Conservation (phyloP, 768 basidiomycete species). For the Lepiota brunneoincarnata region DNA sequence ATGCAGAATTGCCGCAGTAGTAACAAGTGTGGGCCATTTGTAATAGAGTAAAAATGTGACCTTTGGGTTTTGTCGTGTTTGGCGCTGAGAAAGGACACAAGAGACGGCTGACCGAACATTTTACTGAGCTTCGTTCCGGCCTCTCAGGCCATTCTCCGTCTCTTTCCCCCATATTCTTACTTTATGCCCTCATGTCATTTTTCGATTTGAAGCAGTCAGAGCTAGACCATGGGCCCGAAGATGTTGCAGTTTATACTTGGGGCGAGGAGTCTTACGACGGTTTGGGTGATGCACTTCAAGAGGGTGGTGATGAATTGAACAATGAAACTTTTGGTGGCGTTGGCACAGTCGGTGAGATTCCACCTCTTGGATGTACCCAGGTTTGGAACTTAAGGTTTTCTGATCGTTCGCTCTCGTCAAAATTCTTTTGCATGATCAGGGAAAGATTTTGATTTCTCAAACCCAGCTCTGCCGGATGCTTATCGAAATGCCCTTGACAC, state of each 20-base stretch:
- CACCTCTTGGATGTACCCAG: not conserved
- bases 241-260: conserved; percentile 91
- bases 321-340: conserved; percentile 91
- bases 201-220: conserved; percentile 68
- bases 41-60: not conserved
- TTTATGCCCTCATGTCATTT: conserved; percentile 68
- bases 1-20: not conserved
- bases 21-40: not conserved
- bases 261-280: conserved; percentile 89
- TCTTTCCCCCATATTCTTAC: not conserved
- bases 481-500: conserved; percentile 15
- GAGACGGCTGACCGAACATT: not conserved
- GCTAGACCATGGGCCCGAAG: conserved; percentile 67
- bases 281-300: conserved; percentile 82
- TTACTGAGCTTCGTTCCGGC: conserved; percentile 3
- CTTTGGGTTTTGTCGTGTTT: conserved; percentile 10
- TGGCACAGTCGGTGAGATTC: conserved; percentile 65
- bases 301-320: conserved; percentile 91
- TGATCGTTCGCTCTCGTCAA: not conserved
- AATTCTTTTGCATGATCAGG: conserved; percentile 41
- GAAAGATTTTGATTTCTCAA: conserved; percentile 89
- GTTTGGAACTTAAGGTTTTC: conserved; percentile 4
- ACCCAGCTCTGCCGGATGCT: conserved; percentile 32
- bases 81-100: conserved; percentile 6
- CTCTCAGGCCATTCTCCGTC: conserved; percentile 1